Conservation (phyloP, 2,329 filamentous ascomycete genomes). For the Clarireedia hainanense region DNA sequence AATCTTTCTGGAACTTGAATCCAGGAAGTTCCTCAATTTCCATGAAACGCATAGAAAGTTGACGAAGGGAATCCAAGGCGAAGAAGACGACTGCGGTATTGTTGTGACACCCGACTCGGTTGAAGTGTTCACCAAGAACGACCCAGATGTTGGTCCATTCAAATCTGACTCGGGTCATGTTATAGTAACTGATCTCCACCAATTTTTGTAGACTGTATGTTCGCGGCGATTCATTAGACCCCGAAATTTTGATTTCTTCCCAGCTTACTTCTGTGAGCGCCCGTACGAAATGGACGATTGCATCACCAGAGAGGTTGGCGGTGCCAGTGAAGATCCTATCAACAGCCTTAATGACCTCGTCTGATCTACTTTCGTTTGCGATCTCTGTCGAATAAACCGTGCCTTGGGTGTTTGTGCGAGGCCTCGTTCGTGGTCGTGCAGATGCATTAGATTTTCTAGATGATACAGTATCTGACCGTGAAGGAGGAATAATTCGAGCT, state of each 20-base stretch:
- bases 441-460: slow-evolving; percentile 60
- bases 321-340: slow-evolving; percentile 97
- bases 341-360: slow-evolving; percentile 86
- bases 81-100: slow-evolving; percentile 98
- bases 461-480: slow-evolving; percentile 41
- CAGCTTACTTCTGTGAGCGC: slow-evolving; percentile 94
- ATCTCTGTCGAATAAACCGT: slow-evolving; percentile 63
- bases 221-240: slow-evolving; percentile 87
- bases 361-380: slow-evolving; percentile 83
- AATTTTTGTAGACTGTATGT: slow-evolving; percentile 98
- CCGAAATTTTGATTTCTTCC: slow-evolving; percentile 98
- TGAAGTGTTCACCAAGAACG: slow-evolving; percentile 96
- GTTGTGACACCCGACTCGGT: slow-evolving; percentile 90
- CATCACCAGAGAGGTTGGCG: slow-evolving; percentile 83
- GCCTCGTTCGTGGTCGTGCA: slow-evolving; percentile 38
- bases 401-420: slow-evolving; percentile 41
- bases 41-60: slow-evolving; percentile 98
- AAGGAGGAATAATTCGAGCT: slow-evolving; percentile 58
- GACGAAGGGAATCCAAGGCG: slow-evolving; percentile 86
- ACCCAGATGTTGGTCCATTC: slow-evolving; percentile 99
- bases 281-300: slow-evolving; percentile 90
- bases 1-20: slow-evolving; percentile 99
- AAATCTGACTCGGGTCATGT: slow-evolving; percentile 96
- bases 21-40: slow-evolving; percentile 95
- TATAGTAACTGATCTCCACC: slow-evolving; percentile 98